phyloP scores from a whole-genome alignment of 176 grass and related monocot genomes.

The Oryza nivara region DNA sequence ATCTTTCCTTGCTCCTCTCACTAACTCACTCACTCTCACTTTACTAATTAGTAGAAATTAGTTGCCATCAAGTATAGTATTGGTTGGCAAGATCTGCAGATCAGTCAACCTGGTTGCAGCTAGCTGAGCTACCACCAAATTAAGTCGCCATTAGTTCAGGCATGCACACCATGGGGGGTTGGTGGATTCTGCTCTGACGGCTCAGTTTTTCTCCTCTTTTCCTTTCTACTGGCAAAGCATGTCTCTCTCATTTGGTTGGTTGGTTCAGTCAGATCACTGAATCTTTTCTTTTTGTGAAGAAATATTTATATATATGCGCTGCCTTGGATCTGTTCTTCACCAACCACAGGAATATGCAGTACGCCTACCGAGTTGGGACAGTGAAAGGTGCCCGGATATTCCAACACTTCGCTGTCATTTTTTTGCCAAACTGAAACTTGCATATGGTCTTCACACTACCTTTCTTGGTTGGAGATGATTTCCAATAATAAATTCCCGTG shows the following conservation, averaged over 20 bases:
- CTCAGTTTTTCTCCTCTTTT: neutral
- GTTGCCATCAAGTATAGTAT: too few relatives aligned
- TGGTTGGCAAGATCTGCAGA: neutral
- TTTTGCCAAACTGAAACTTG: neutral
- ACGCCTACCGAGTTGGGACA: neutral
- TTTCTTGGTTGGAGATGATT: neutral
- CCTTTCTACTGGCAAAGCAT: neutral
- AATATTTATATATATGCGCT: neutral
- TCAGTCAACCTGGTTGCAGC: neutral
- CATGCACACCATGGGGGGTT: neutral
- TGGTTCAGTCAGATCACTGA: neutral
- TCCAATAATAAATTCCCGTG: too few relatives aligned
- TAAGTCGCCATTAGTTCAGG: neutral
- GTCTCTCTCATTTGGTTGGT: neutral
- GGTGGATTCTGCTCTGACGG: neutral
- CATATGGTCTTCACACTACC: too few relatives aligned
- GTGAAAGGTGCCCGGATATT: neutral
- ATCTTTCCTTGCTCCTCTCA: too few relatives aligned
- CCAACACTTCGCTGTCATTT: neutral
- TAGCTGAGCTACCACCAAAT: neutral
- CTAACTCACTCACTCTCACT: too few relatives aligned
- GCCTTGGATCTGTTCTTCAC: neutral
- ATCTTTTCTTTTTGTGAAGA: too few relatives aligned
- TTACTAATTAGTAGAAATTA: too few relatives aligned
- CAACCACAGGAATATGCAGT: neutral